These are phyloP conservation scores for Graphilbum ipis-grandicollis DNA, from an alignment of 2,329 filamentous ascomycete species.

Conservation along the genomic window DNA sequence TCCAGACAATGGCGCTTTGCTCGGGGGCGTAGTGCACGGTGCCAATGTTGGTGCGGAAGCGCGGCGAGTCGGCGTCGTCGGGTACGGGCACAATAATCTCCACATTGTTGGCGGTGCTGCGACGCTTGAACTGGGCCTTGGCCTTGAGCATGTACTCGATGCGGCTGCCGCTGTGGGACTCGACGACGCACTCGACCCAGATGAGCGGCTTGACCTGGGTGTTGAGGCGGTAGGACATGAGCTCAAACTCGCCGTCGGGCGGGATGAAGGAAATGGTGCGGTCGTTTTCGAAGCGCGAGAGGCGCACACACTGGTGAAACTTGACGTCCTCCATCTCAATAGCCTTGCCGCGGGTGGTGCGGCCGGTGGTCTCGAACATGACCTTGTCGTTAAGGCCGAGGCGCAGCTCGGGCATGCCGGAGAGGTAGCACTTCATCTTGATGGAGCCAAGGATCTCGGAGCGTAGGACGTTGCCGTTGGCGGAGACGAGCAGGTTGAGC, in stretches of 20 bases:
- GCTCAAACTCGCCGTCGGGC: constrained; percentile 93
- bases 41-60: constrained; percentile 94
- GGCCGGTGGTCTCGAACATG: constrained; percentile 97
- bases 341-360: constrained; percentile 85
- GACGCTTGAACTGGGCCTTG: constrained; percentile 91
- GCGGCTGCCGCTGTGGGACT: constrained; percentile 83
- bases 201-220: constrained; percentile 97
- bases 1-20: constrained; percentile 96
- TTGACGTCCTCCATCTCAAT: constrained; percentile 99
- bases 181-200: constrained; percentile 96
- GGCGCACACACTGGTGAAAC: constrained; percentile 93
- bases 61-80: constrained; percentile 87
- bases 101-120: constrained; percentile 96
- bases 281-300: constrained; percentile 96
- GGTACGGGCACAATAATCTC: constrained; percentile 95
- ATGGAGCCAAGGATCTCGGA: constrained; percentile 93
- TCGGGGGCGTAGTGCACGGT: constrained; percentile 95
- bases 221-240: constrained; percentile 98
- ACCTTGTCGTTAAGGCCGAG: constrained; percentile 95
- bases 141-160: constrained; percentile 99
- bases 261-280: constrained; percentile 97
- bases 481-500: constrained; percentile 84
- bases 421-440: constrained; percentile 99
- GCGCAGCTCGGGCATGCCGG: constrained; percentile 91
- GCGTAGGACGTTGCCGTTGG: constrained; percentile 85